phyloP scores from a whole-genome alignment of 208 protist genomes.

The Trichomonas gallinae region DNA sequence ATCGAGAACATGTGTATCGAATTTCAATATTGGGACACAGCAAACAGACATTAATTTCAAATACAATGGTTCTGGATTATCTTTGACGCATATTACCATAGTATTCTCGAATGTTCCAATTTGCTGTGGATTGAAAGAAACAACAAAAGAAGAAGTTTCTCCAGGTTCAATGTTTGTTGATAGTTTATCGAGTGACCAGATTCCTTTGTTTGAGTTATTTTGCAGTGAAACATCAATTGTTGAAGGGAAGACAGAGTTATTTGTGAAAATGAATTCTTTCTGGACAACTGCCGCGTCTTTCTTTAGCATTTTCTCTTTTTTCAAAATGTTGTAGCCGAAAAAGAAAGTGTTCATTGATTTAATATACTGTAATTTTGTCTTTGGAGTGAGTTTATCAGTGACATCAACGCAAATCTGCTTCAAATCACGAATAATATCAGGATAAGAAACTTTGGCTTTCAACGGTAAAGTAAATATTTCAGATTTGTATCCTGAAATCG shows the following conservation, averaged over 20 bases:
- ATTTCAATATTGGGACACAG: not conserved
- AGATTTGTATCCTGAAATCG: not conserved
- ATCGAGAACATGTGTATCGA: not conserved
- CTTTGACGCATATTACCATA: not conserved
- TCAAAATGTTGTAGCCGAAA: not conserved
- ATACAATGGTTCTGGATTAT: constrained; percentile 9
- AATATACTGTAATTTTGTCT: not conserved
- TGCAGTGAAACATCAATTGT: not conserved
- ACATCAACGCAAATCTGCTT: not conserved
- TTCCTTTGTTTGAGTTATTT: not conserved
- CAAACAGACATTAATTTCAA: not conserved
- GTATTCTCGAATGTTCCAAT: not conserved
- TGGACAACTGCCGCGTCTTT: not conserved
- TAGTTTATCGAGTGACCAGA: not conserved
- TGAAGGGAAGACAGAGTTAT: not conserved
- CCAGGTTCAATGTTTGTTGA: not conserved
- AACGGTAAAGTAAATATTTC: not conserved
- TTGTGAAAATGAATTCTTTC: not conserved
- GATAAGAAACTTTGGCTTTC: not conserved
- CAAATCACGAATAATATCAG: not conserved
- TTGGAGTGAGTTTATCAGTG: not conserved
- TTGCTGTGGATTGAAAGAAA: not conserved
- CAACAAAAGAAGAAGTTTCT: not conserved
- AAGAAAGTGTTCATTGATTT: not conserved
- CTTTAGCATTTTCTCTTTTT: not conserved